A percentile compares a stretch with the other conserved stretches of the same genome.
Evolutionary conservation across 495 filamentous ascomycete genomes (phyloP).

Genomic region (Neurospora sp.): DNA sequence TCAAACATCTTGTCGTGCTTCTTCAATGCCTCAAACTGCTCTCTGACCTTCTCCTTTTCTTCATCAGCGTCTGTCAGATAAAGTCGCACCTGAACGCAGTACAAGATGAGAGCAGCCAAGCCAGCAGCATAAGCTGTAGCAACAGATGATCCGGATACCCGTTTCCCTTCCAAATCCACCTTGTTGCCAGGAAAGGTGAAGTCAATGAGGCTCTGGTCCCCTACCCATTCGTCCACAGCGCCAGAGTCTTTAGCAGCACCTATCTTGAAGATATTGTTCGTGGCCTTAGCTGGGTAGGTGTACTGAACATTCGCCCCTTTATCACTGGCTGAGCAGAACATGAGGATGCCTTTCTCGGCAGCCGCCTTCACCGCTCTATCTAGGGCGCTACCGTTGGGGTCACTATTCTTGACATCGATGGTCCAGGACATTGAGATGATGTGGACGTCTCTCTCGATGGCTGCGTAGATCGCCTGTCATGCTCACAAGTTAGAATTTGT

Average conservation of each 20-base stretch:
- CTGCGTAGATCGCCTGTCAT: constrained; percentile 6
- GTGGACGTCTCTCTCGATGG: constrained; percentile 10
- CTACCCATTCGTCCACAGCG: constrained; percentile 9
- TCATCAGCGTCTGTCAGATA: background rate
- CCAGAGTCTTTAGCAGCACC: constrained; percentile 14
- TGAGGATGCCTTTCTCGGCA: constrained; percentile 11
- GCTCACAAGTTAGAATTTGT: background rate
- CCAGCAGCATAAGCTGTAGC: constrained; percentile 21
- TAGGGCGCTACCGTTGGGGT: constrained; percentile 2
- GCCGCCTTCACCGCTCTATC: constrained; percentile 7
- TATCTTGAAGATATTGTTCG: constrained; percentile 11
- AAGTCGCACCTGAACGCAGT: constrained; percentile 13
- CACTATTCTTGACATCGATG: constrained; percentile 8
- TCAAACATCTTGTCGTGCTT: constrained; percentile 18
- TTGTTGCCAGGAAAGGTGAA: constrained; percentile 17
- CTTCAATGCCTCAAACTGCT: constrained; percentile 13
- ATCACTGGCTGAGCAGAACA: constrained; percentile 14
- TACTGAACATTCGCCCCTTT: constrained; percentile 3
- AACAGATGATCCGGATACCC: constrained; percentile 10
- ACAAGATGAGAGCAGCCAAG: constrained; percentile 18
- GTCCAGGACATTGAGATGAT: constrained; percentile 18
- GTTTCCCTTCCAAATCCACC: constrained; percentile 6
- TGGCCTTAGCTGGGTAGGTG: constrained; percentile 9
- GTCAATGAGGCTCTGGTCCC: constrained; percentile 12
- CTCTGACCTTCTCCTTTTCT: constrained; percentile 4